Conservation (phyloP, 169 alveolate genomes). For the Plasmodium reichenowi region DNA sequence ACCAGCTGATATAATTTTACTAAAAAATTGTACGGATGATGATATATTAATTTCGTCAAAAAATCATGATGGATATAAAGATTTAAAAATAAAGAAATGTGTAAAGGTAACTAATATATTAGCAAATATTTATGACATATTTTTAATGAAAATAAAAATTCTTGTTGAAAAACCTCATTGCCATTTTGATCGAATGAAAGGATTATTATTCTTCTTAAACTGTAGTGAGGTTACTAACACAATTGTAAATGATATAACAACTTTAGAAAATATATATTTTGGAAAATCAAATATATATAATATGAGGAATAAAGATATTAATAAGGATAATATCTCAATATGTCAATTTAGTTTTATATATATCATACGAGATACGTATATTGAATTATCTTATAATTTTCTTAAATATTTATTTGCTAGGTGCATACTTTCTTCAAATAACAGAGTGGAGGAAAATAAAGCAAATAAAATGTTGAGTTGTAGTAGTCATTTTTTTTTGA, state of each 20-base stretch:
- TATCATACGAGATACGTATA: conserved; percentile 34
- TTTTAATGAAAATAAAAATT: conserved; percentile 33
- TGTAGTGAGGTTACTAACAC: conserved; percentile 2
- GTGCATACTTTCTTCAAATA: not conserved
- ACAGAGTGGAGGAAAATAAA: not conserved
- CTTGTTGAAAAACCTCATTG: conserved; percentile 37
- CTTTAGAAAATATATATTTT: conserved; percentile 19
- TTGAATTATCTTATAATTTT: conserved; percentile 28
- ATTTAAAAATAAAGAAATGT: conserved; percentile 30
- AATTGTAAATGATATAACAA: conserved; percentile 17
- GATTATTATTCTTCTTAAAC: conserved; percentile 15
- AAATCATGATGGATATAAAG: conserved; percentile 38
- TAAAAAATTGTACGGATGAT: conserved; percentile 6
- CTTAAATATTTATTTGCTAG: not conserved
- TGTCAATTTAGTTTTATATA: conserved; percentile 20
- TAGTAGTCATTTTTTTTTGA: not conserved
- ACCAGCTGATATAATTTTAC: conserved; percentile 45
- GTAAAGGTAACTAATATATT: conserved; percentile 16
- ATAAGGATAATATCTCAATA: no score
- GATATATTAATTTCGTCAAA: conserved; percentile 22
- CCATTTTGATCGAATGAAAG: conserved; percentile 28
- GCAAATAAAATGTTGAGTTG: not conserved
- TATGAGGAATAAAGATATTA: not conserved
- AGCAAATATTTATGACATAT: conserved; percentile 31
- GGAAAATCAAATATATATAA: not conserved